Evolutionary conservation across 2,329 filamentous ascomycete genomes (phyloP), one percentile per base, ranked within the genome.

Genomic region (Diaporthe batatas): DNA sequence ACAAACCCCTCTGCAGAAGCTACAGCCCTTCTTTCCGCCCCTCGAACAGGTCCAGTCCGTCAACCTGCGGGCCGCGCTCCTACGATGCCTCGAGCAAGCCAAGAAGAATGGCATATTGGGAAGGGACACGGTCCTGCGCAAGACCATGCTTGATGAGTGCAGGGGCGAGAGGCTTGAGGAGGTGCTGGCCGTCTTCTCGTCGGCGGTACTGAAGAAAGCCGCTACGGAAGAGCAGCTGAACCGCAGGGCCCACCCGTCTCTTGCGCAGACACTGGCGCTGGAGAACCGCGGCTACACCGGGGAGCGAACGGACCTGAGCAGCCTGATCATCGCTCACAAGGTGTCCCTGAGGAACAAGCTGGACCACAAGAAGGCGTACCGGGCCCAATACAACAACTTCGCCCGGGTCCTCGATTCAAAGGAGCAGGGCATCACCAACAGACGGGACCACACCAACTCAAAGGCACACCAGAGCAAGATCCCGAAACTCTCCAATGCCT

Each of bases 81-180:
- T 95, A 77, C 90, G 94, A 81, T 91, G 89, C 76, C 89, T 99
- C 70, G 93, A 96, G 75, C 92, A 94, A 68, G 86, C 94, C 73
- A 98, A 98, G 85, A 97, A 97, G 84, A 94, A 91, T 83, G 95
- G 95, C 39, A 86, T 92, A 0, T 86, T 98, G 11, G 94, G 94
- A 3, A 88, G 94, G 65, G 95, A 98, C 79, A 89, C 90, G 0
- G 89, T 97, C 0, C 84, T 98, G 42, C 91, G 96, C 68, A 98
- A 98, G 84, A 97, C 94, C 0, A 98, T 98, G 94, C 86, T 99
- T 68, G 96, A 99, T 80, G 96, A 99, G 78, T 99, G 96, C 83
- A 95, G 93, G 76, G 96, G 96, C 7, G 95, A 98, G 70, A 92
- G 94, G 75, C 90, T 98, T 70, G 95, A 95, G 80, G 96, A 99